phyloP scores from a whole-genome alignment of 106 monocot species.

The Dendrobium catenatum region DNA sequence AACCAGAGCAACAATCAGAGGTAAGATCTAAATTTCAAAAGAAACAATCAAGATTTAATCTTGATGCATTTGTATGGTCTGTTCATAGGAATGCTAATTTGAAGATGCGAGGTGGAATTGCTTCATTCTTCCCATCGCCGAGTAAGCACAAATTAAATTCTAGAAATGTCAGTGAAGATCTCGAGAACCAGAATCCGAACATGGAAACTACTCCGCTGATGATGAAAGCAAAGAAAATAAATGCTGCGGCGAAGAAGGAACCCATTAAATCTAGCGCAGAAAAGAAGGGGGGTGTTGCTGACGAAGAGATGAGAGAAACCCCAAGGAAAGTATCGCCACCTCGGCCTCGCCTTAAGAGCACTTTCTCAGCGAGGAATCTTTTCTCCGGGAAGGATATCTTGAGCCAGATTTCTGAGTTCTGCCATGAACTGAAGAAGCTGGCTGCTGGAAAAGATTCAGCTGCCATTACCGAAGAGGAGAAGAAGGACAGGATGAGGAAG shows the following conservation, averaged over 20 bases:
- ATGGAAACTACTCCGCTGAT: constrained; percentile 7
- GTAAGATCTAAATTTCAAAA: not conserved
- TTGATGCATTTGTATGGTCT: not conserved
- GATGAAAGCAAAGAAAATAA: constrained; percentile 12
- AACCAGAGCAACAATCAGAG: not conserved
- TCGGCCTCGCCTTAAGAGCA: constrained; percentile 45
- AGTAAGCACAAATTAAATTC: constrained; percentile 5
- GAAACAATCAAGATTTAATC: not conserved
- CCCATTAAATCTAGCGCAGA: constrained; percentile 64
- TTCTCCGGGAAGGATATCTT: constrained; percentile 43
- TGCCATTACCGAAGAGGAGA: not conserved
- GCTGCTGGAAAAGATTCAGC: constrained; percentile 25
- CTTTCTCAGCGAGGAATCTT: constrained; percentile 69
- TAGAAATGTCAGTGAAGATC: constrained; percentile 46
- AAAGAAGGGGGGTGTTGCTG: constrained; percentile 22
- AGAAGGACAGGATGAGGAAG: constrained; percentile 14
- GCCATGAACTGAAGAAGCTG: constrained; percentile 66
- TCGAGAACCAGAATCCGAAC: constrained; percentile 82
- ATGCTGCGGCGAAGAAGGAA: constrained; percentile 13
- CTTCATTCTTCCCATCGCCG: not conserved
- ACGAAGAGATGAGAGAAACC: not conserved
- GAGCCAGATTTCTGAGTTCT: constrained; percentile 84
- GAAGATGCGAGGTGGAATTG: constrained; percentile 9
- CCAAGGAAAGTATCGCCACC: constrained; percentile 3
- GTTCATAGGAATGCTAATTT: constrained; percentile 1